A percentile compares a stretch with the other conserved stretches of the same genome.
These are phyloP conservation scores for Calonectria pteridis DNA, from an alignment of 2,329 filamentous ascomycete genomes.

Conservation along the genomic window DNA sequence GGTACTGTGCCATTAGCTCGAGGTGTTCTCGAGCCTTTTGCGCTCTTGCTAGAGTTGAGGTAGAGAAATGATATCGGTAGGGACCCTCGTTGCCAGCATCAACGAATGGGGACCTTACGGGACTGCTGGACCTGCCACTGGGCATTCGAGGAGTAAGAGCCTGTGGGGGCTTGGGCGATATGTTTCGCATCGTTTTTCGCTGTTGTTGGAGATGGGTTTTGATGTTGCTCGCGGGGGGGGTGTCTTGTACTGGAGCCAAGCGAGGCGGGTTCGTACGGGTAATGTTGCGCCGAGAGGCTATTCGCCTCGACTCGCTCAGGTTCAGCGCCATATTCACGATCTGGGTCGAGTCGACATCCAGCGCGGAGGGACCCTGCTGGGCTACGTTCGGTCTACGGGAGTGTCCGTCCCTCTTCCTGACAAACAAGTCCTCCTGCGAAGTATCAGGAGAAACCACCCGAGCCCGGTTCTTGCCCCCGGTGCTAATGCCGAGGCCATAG, in stretches of 20 bases:
- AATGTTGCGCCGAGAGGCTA: slow-evolving; percentile 69
- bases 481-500: slow-evolving; percentile 36
- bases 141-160: slow-evolving; percentile 57
- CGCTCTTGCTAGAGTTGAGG: slow-evolving; percentile 83
- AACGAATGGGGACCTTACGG: slow-evolving; percentile 60
- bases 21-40: slow-evolving; percentile 88
- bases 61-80: slow-evolving; percentile 77
- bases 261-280: slow-evolving; percentile 64
- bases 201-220: slow-evolving; percentile 80
- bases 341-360: slow-evolving; percentile 84
- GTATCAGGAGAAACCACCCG: slow-evolving; percentile 45
- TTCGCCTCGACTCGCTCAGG: slow-evolving; percentile 83
- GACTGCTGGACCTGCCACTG: slow-evolving; percentile 55
- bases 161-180: slow-evolving; percentile 68
- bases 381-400: slow-evolving; percentile 31
- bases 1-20: slow-evolving; percentile 87
- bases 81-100: slow-evolving; percentile 57
- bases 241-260: slow-evolving; percentile 66
- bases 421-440: slow-evolving; percentile 41
- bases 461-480: slow-evolving; percentile 31
- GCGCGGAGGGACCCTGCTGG: slow-evolving; percentile 40
- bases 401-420: slow-evolving; percentile 38
- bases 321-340: slow-evolving; percentile 94
- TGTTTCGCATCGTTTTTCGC: slow-evolving; percentile 70
- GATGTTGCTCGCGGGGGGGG: slow-evolving; percentile 68